phyloP scores from a whole-genome alignment of 2,329 filamentous ascomycete genomes.

The Volutella citrinella region DNA sequence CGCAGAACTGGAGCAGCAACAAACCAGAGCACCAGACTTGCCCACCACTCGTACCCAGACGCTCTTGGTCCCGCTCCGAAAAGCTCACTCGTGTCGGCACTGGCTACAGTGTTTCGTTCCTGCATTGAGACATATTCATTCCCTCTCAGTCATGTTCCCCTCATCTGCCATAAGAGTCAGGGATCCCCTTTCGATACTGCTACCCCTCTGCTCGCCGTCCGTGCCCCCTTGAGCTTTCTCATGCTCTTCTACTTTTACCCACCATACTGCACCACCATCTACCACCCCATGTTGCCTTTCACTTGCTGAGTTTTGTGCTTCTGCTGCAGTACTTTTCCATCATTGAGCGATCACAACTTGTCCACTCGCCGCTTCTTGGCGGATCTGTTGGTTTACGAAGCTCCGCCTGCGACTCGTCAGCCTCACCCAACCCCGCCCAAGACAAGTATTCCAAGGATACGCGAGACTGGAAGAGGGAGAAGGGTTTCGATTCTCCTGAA shows the following conservation, averaged over 20 bases:
- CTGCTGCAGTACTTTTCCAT: slow-evolving; percentile 66
- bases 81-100: slow-evolving; percentile 18
- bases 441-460: slow-evolving; percentile 14
- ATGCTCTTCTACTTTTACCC: slow-evolving; percentile 5
- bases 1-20: slow-evolving; percentile 18
- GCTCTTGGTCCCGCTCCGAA: slow-evolving; percentile 17
- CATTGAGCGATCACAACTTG: slow-evolving; percentile 66
- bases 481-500: slow-evolving; percentile 16
- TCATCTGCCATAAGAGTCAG: slow-evolving; percentile 22
- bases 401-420: slow-evolving; percentile 15
- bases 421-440: slow-evolving; percentile 7
- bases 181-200: slow-evolving; percentile 19
- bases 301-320: slow-evolving; percentile 12
- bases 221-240: background rate
- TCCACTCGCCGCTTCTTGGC: slow-evolving; percentile 36
- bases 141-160: slow-evolving; percentile 26
- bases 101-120: slow-evolving; percentile 31
- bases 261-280: slow-evolving; percentile 7
- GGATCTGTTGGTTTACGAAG: too few relatives aligned
- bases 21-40: slow-evolving; percentile 18
- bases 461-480: slow-evolving; percentile 15
- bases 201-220: too few relatives aligned
- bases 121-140: slow-evolving; percentile 38
- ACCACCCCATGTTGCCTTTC: slow-evolving; percentile 4
- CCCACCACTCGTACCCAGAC: slow-evolving; percentile 21